phyloP scores from a whole-genome alignment of 306 rosid species.

The Crotalaria pallida region DNA sequence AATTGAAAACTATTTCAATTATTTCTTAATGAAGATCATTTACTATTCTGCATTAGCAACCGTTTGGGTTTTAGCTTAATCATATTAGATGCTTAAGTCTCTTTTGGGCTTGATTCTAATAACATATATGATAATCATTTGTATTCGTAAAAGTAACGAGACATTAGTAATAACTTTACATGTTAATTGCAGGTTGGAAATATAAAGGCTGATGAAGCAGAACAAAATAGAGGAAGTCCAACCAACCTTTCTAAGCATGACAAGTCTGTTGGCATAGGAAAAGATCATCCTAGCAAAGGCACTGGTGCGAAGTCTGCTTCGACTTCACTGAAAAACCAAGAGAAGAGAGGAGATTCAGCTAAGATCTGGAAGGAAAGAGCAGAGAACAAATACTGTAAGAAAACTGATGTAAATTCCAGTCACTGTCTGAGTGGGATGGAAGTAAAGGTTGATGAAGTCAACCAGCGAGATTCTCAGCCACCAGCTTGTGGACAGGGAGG shows the following conservation, averaged over 20 bases:
- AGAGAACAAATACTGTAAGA: not conserved
- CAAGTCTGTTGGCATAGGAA: not conserved
- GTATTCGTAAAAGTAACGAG: no score
- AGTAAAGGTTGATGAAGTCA: not conserved
- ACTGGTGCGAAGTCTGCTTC: not conserved
- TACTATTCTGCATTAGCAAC: no score
- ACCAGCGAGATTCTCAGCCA: not conserved
- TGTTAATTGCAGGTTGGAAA: slow-evolving; percentile 23
- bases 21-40: not conserved
- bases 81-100: not conserved
- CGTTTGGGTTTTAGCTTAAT: not conserved
- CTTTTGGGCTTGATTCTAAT: not conserved
- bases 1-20: not conserved
- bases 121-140: no score
- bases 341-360: not conserved
- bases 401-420: not conserved
- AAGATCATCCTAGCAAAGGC: not conserved
- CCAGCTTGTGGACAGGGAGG: not conserved
- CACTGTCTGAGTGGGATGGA: not conserved
- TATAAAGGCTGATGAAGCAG: not conserved
- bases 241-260: slow-evolving; percentile 14
- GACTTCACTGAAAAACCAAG: not conserved
- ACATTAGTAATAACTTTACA: not conserved
- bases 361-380: not conserved
- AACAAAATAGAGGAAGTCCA: not conserved